Base-by-base conservation (phyloP, 805 yeast genomes). In the Ogataea corticis region DNA sequence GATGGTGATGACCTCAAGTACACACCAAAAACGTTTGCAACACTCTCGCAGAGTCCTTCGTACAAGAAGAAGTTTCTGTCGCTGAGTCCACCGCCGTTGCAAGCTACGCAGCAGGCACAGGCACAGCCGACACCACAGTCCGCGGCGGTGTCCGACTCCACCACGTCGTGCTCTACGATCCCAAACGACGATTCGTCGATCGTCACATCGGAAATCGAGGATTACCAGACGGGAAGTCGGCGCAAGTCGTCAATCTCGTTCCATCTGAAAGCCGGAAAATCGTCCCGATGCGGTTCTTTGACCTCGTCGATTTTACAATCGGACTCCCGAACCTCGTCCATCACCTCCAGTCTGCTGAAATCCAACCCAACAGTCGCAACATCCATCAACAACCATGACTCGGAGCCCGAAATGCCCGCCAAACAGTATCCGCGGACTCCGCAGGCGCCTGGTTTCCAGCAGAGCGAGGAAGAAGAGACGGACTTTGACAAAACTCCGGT, bases 181-280 rank as follows among this genome's bases (percentile, higher is more conserved):
- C 37, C 39, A 2, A 37, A 41, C 41, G 51, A 50, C 35, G 43
- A 37, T 17, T 48, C 54, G 6, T 55, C 61, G 17, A 47, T 59
- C 7, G 46, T 59, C 16, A 51, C 57, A 4, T 51, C 57, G 17
- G 64, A 61, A 31, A 58, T 58, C 33, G 56, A 54, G 28, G 57
- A 59, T 32, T 34, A 31, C 34, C 33, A 39, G 13, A 53, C 58
- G 9, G 62, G 63, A 13, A 39, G 51, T 9, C 36, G 55, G 27
- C 52, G 66, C 38, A 58, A 60, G 45, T 58, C 65, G 3, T 59
- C 62, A 3, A 49, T 62, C 31, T 57, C 63, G 5, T 62, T 63
- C 48, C 58, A 54, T n/a, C 30, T 54, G 16, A 43, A 43, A 28
- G 36, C 46, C 25, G 48, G 50, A 7, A 50, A 46, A 31, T 46